phyloP scores from a whole-genome alignment of 805 yeast species.

The Starmera quercuum region DNA sequence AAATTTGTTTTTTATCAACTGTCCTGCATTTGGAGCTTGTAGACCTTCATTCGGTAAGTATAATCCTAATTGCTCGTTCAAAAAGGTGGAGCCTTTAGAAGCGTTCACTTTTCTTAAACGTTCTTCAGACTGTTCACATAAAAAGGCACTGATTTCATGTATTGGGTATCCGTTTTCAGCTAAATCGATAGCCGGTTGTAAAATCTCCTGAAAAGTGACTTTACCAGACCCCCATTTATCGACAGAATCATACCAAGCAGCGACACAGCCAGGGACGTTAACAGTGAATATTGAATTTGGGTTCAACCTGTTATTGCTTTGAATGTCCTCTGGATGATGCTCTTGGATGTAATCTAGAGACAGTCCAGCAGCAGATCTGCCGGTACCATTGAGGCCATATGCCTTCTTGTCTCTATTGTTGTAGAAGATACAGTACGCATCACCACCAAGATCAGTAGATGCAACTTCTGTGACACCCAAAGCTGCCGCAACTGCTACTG shows the following conservation, averaged over 20 bases:
- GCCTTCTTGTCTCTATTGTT: slow-evolving; percentile 42
- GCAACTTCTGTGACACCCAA: slow-evolving; percentile 50
- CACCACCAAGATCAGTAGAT: slow-evolving; percentile 62
- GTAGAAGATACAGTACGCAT: slow-evolving; percentile 58
- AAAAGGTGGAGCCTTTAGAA: slow-evolving; percentile 23
- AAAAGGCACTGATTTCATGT: slow-evolving; percentile 44
- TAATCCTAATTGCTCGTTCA: slow-evolving; percentile 21
- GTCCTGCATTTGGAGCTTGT: slow-evolving; percentile 52
- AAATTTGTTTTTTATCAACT: slow-evolving; percentile 41
- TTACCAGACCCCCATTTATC: slow-evolving; percentile 69
- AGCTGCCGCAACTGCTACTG: slow-evolving; percentile 52
- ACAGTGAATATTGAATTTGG: slow-evolving; percentile 47
- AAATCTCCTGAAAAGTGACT: slow-evolving; percentile 47
- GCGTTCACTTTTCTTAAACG: slow-evolving; percentile 28
- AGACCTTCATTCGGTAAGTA: slow-evolving; percentile 30
- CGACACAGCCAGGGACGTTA: slow-evolving; percentile 74
- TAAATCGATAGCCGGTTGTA: slow-evolving; percentile 59
- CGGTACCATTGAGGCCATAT: slow-evolving; percentile 69
- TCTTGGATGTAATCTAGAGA: slow-evolving; percentile 39
- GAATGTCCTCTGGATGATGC: slow-evolving; percentile 31
- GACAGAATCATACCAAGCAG: slow-evolving; percentile 70
- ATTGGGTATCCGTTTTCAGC: slow-evolving; percentile 66
- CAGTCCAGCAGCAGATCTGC: slow-evolving; percentile 51
- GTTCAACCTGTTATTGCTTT: slow-evolving; percentile 44
- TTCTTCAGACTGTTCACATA: slow-evolving; percentile 37